phyloP scores from a whole-genome alignment of 169 alveolate species.

The Plasmodium blacklocki region DNA sequence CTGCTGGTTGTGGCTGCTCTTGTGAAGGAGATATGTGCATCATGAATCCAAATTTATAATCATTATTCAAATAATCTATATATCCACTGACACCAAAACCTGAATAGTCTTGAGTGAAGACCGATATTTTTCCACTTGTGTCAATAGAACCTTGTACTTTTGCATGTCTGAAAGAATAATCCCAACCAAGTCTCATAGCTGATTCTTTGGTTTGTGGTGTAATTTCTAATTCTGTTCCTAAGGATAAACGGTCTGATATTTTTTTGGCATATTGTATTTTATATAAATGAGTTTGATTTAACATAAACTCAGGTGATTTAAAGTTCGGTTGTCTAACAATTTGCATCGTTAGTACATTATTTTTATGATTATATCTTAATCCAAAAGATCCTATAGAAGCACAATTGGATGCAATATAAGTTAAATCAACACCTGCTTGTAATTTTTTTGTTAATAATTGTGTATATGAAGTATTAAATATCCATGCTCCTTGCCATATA shows the following conservation, averaged over 20 bases:
- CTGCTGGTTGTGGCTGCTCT: conserved; percentile 50
- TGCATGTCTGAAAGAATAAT: conserved; percentile 93
- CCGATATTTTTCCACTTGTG: conserved; percentile 91
- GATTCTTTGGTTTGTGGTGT: conserved; percentile 87
- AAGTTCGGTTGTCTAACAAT: conserved; percentile 90
- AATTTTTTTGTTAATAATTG: conserved; percentile 88
- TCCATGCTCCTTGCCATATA: conserved; percentile 93
- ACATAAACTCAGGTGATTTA: conserved; percentile 84
- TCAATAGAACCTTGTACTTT: conserved; percentile 93
- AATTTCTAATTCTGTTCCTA: conserved; percentile 91
- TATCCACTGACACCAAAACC: conserved; percentile 92
- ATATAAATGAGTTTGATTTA: conserved; percentile 83
- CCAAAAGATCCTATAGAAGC: conserved; percentile 92
- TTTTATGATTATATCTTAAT: conserved; percentile 87
- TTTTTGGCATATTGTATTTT: conserved; percentile 87
- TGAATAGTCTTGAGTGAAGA: conserved; percentile 90
- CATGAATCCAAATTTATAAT: conserved; percentile 92
- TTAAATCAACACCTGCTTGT: conserved; percentile 92
- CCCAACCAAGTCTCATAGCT: conserved; percentile 91
- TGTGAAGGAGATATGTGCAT: conserved; percentile 92
- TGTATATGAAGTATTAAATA: conserved; percentile 89
- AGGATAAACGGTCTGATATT: conserved; percentile 89
- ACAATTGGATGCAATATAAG: conserved; percentile 91
- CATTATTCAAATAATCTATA: conserved; percentile 90
- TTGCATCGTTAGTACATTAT: conserved; percentile 84